phyloP scores from a whole-genome alignment of 148 eudicot genomes.

The Camellia japonica region DNA sequence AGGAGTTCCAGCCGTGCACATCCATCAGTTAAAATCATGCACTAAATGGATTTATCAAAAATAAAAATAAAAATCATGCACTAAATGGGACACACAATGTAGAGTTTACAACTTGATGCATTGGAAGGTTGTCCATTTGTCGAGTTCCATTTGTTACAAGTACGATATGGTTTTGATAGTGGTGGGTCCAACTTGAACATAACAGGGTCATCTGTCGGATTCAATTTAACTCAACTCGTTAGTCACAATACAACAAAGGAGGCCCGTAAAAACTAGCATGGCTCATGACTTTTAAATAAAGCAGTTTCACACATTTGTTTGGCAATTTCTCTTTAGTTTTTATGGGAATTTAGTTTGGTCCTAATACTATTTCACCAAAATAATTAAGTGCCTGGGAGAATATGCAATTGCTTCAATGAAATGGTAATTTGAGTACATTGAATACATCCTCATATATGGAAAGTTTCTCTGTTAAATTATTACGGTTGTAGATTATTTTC shows the following conservation, averaged over 20 bases:
- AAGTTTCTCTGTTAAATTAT: background rate
- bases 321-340: too few relatives aligned
- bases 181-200: background rate
- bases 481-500: background rate
- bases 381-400: background rate
- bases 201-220: background rate
- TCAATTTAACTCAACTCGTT: background rate
- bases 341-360: too few relatives aligned
- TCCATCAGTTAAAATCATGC: background rate
- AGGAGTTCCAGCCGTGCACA: background rate
- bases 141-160: background rate
- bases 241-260: constrained; percentile 1
- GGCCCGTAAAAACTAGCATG: background rate
- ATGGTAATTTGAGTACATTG: background rate
- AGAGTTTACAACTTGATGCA: background rate
- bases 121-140: background rate
- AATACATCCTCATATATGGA: background rate
- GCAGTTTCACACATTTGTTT: background rate
- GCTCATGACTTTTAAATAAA: background rate
- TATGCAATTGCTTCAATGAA: constrained; percentile 3
- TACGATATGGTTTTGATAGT: background rate
- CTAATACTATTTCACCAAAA: background rate
- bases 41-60: too few relatives aligned
- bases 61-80: background rate
- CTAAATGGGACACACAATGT: background rate